Evolutionary conservation across 1,284 basidiomycete species (phyloP).

Genomic region (Ceratobasidium sp.): DNA sequence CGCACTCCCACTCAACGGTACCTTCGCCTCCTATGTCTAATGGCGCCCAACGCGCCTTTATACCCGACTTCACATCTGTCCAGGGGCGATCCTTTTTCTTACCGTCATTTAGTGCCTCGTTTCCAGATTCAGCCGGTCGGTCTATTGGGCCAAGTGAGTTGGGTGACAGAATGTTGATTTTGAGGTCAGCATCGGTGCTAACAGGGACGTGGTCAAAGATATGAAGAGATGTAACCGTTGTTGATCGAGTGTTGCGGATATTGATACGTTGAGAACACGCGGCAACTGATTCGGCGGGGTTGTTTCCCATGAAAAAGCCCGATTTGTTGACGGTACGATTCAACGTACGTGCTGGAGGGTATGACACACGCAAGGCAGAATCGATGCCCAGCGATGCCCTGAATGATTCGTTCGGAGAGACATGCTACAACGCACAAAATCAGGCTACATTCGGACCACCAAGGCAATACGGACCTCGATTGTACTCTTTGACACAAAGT

Average conservation of each 20-base stretch:
- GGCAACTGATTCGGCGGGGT: constrained; percentile 39
- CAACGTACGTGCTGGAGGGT: constrained; percentile 43
- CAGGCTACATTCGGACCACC: too few relatives aligned
- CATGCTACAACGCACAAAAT: constrained; percentile 18
- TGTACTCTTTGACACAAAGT: too few relatives aligned
- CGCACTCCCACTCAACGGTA: constrained; percentile 44
- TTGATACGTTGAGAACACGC: constrained; percentile 44
- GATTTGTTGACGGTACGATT: constrained; percentile 38
- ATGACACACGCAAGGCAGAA: constrained; percentile 43
- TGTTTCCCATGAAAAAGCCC: constrained; percentile 28
- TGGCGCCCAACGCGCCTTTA: constrained; percentile 36
- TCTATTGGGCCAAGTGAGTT: constrained; percentile 13
- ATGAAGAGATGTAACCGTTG: constrained; percentile 39
- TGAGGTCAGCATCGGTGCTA: constrained; percentile 44
- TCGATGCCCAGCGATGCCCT: constrained; percentile 42
- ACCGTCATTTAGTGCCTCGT: background rate
- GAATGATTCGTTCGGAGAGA: constrained; percentile 40
- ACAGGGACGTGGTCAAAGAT: constrained; percentile 45
- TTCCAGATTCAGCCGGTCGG: background rate
- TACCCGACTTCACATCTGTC: constrained; percentile 30
- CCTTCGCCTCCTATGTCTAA: constrained; percentile 41
- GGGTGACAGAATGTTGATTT: constrained; percentile 44
- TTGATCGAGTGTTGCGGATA: constrained; percentile 44
- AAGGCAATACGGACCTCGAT: too few relatives aligned
- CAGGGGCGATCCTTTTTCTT: constrained; percentile 10